Evolutionary conservation across 164 flowering plant species (phyloP), one percentile per base, ranked within the genome.

Genomic region (Amborella trichopoda): DNA sequence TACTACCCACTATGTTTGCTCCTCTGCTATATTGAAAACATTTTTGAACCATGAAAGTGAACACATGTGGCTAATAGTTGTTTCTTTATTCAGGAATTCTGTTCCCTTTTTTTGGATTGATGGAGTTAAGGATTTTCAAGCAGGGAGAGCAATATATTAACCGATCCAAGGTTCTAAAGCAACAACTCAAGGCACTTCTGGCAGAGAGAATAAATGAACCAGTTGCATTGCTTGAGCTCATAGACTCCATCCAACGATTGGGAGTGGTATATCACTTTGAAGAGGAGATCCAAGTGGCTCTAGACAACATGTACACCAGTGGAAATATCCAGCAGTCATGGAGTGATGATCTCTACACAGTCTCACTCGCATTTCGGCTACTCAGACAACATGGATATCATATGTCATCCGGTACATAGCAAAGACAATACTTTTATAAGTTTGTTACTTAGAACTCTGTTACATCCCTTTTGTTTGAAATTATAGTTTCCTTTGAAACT

Each of bases 191-290:
- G n/a, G n/a, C n/a, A n/a, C n/a, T n/a, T n/a, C n/a, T n/a, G n/a
- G n/a, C n/a, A n/a, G n/a, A n/a, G n/a, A n/a, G n/a, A n/a, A 38
- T 11, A 38, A 38, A 10, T 38, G 41, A 38, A 22, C 4, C 11
- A 11, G n/a, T 38, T 18, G 41, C 41, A n/a, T 21, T 1, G 41
- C 20, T 38, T 19, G 41, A 38, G 41, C 41, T 38, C 41, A 38
- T 38, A 6, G 18, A 38, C 20, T 11, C 41, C 11, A 18, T 38
- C 17, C 21, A 12, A 16, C 0, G 41, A 38, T 16, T 38, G 6
- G 41, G 41, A 16, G 20, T 38, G 20, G 21, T 22, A 18, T 38
- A 38, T 16, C 41, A 38, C 41, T 38, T 38, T 38, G 41, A 10
- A 22, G 20, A 22, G 16, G 41, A 38, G 41, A 38, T 38, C 18